Evolutionary conservation across 179 eudicot genomes (phyloP).

Genomic region (Corrigiola litoralis): DNA sequence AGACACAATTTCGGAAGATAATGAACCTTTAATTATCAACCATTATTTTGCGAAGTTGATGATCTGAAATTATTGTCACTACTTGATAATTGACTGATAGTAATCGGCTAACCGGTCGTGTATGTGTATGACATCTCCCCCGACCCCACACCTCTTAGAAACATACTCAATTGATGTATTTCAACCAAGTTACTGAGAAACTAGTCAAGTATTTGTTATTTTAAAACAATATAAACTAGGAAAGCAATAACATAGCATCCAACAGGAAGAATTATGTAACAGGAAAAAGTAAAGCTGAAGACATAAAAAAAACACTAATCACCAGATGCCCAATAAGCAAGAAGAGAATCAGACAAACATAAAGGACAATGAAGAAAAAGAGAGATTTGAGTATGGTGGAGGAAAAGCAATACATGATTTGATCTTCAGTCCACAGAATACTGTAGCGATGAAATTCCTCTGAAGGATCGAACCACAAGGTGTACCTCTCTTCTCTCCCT

Average conservation of each 20-base stretch:
- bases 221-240: too few relatives aligned
- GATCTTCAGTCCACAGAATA: conserved; percentile 73
- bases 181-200: conserved; percentile 1
- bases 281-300: conserved; percentile 9
- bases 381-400: not conserved
- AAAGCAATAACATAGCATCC: too few relatives aligned
- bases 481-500: conserved; percentile 92
- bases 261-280: too few relatives aligned
- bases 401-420: conserved; percentile 46
- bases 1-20: too few relatives aligned
- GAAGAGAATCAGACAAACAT: conserved; percentile 7
- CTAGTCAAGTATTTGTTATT: conserved; percentile 7
- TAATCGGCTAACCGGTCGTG: not conserved
- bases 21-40: not conserved
- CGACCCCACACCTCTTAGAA: too few relatives aligned
- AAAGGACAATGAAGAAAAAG: not conserved
- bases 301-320: not conserved
- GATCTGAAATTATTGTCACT: not conserved
- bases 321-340: conserved; percentile 10
- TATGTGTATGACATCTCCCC: too few relatives aligned
- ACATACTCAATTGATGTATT: not conserved
- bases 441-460: conserved; percentile 84
- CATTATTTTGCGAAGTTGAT: not conserved
- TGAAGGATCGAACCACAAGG: conserved; percentile 89
- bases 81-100: not conserved